Conservation (phyloP, 2,329 filamentous ascomycete genomes). For the Neofusicoccum sp. region DNA sequence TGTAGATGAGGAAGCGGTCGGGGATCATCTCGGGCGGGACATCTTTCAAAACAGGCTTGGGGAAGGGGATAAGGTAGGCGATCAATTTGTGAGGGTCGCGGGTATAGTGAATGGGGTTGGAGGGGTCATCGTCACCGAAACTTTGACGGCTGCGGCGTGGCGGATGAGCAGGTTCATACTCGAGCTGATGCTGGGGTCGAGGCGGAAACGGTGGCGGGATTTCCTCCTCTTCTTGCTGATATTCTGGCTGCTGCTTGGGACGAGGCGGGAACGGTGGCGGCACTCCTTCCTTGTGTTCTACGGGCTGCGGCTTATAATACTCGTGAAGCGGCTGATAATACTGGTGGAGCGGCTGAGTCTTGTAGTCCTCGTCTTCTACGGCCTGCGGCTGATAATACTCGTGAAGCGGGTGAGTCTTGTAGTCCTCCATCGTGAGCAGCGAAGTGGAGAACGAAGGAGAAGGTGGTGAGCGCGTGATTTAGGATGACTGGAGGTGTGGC, state of each 20-base stretch:
- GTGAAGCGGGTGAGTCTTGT: background rate
- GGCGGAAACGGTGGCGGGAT: constrained; percentile 13
- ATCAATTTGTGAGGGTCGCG: constrained; percentile 46
- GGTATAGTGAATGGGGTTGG: constrained; percentile 43
- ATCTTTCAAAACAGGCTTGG: constrained; percentile 42
- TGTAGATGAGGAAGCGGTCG: constrained; percentile 48
- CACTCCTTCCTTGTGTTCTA: background rate
- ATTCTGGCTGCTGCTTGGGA: background rate
- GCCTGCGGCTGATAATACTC: background rate
- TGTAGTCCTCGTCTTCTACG: background rate
- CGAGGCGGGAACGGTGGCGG: background rate
- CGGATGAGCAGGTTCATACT: constrained; percentile 21
- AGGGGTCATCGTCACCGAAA: constrained; percentile 18
- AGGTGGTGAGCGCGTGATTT: background rate
- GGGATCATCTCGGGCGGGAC: constrained; percentile 38
- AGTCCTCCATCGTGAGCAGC: background rate
- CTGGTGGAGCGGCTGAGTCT: background rate
- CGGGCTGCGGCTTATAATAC: background rate
- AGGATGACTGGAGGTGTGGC: background rate
- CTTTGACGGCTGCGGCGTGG: constrained; percentile 16
- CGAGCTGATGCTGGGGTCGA: background rate
- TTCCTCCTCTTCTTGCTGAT: background rate
- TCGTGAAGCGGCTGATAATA: constrained; percentile 1
- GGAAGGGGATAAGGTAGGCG: constrained; percentile 49
- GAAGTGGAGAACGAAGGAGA: background rate